Evolutionary conservation across 176 grass and related monocot species (phyloP), one percentile per base, ranked within the genome.

Genomic region (Triticum timopheevii): DNA sequence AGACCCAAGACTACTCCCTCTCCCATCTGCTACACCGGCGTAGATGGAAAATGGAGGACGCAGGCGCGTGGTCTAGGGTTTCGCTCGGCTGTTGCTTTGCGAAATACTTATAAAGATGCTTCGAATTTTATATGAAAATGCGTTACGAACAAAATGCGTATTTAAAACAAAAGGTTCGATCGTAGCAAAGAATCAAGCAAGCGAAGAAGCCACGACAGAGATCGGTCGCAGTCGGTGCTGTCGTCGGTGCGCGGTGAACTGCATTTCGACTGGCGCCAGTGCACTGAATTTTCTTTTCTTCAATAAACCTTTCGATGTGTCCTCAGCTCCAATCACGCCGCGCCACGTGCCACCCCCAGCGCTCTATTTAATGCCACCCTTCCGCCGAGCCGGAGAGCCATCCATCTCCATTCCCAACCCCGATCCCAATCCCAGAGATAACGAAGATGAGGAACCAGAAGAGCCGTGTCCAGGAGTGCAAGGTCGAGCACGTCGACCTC

Each of bases 401-500:
- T 38, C 39, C 27, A 34, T 24, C 8, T 6, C 24, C 72, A 75
- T 75, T 54, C 50, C 50, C 49, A 52, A 52, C 5, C 49, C 49
- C 15, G 17, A 52, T 52, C 49, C 49, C 20, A 50, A 30, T 69
- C 31, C 0, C 36, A 66, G 4, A 61, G 78, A 7, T 0, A 31
- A 27, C 7, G 5, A 16, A 61, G 35, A 91, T 91, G 90, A 85
- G 82, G 82, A 81, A 44, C 82, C 86, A 79, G 2, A 83, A 80
- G 35, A 87, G 50, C 64, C 52, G 49, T 30, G 69, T 22, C 10
- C 23, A 63, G 6, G 85, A 79, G 10, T 25, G 15, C 40, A 45
- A 5, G 4, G 6, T 10, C 25, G 31, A 71, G 69, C 82, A 88
- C 86, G 10, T 88, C 3, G 90, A 96, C 35, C 87, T 99, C 65